Base-by-base conservation (phyloP, 164 flowering plant species). In the Stephania yunnanensis region DNA sequence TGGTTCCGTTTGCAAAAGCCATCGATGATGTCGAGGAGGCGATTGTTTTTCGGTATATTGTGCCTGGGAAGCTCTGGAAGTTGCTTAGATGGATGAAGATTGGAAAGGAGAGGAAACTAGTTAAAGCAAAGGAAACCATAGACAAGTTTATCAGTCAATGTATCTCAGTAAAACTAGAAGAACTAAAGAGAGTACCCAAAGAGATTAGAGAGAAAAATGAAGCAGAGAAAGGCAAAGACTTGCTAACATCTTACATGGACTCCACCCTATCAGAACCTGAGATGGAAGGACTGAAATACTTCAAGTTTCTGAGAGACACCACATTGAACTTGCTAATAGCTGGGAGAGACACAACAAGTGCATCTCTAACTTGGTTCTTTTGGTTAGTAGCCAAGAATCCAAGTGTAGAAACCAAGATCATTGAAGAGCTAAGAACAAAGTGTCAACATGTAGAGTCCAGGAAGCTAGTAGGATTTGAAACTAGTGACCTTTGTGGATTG, bases 311-410 rank as follows among this genome's bases (percentile, higher is more conserved):
- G 17, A 83, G 89, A 68, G 97, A 92, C 76, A 74, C 83, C 5
- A 31, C 77, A 1, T 11, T 88, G 63, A 85, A 68, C 70, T 75
- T 90, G 75, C 12, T 88, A 77, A 46, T 83, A n/a, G 94, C 94
- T 0, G 91, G 91, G 6, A 61, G 83, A 72, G 92, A 88, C 82
- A 87, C 92, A 0, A 68, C 79, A 0, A 79, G 85, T 72, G 69
- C 87, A 9, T 86, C 84, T 65, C 86, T 92, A 5, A 73, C 87
- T 15, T 90, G 97, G 91, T 85, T 90, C 53, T 82, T 87, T 73
- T 89, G 86, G 86, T 75, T 82, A 3, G 61, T 89, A 19, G 46
- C 82, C 0, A 79, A 36, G 19, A 79, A 89, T 68, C 90, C 90
- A 44, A 1, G 44, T 12, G 87, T 81, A 0, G 86, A 79, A 76